Evolutionary conservation across 2,329 filamentous ascomycete species (phyloP).

Genomic region (Aspergillus piperis): DNA sequence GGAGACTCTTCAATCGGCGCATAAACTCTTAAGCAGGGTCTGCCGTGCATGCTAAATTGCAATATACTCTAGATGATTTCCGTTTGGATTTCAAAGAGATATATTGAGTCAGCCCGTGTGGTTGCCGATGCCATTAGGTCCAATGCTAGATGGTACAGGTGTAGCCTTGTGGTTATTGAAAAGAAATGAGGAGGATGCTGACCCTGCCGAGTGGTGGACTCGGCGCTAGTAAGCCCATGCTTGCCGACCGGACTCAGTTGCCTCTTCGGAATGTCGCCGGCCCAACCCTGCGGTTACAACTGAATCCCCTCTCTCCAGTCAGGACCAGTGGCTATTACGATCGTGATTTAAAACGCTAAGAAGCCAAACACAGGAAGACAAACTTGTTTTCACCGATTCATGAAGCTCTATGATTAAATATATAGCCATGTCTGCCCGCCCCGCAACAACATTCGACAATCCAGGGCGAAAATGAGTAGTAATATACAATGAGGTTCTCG

Average conservation of each 20-base stretch:
- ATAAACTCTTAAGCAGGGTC: not conserved
- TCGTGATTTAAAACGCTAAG: too few relatives aligned
- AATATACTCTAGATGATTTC: not conserved
- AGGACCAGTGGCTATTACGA: too few relatives aligned
- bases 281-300: too few relatives aligned
- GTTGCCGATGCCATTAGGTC: not conserved
- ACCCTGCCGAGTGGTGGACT: not conserved
- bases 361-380: not conserved
- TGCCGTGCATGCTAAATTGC: not conserved
- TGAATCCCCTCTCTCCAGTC: too few relatives aligned
- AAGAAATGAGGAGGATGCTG: too few relatives aligned
- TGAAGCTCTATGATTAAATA: slow-evolving; percentile 4
- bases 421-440: not conserved
- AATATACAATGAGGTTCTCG: slow-evolving; percentile 1
- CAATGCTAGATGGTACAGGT: not conserved
- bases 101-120: not conserved
- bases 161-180: not conserved
- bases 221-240: not conserved
- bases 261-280: too few relatives aligned
- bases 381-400: not conserved
- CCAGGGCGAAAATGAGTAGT: not conserved
- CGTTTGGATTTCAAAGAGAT: not conserved
- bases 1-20: not conserved
- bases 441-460: not conserved
- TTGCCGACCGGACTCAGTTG: too few relatives aligned